phyloP scores from a whole-genome alignment of 202 grass and related monocot species.

The Digitaria exilis region DNA sequence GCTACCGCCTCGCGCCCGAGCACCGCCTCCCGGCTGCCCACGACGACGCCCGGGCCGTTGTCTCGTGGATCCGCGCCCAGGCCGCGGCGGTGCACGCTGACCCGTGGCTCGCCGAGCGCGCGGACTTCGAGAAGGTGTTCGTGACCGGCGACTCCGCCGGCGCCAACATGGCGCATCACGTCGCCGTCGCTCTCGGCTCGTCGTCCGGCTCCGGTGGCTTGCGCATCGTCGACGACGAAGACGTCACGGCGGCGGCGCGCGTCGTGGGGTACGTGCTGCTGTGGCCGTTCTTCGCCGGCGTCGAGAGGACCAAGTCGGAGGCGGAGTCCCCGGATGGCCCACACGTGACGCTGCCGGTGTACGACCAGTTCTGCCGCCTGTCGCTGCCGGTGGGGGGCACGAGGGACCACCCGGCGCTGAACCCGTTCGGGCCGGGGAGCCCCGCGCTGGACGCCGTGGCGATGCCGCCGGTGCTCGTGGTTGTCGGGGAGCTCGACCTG shows the following conservation, averaged over 20 bases:
- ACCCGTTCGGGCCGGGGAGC: conserved; percentile 55
- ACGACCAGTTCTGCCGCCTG: conserved; percentile 41
- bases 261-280: conserved; percentile 46
- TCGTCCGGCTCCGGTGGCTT: no score
- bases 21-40: conserved; percentile 61
- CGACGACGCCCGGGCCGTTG: conserved; percentile 49
- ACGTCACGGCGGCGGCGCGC: no score
- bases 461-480: conserved; percentile 39
- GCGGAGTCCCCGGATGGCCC: conserved; percentile 42
- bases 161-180: conserved; percentile 62
- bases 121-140: conserved; percentile 60
- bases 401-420: conserved; percentile 53
- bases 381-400: conserved; percentile 44
- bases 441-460: conserved; percentile 19
- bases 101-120: conserved; percentile 50
- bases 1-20: conserved; percentile 78
- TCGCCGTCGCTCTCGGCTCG: conserved; percentile 40
- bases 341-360: conserved; percentile 28
- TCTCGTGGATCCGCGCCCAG: conserved; percentile 46
- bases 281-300: conserved; percentile 46
- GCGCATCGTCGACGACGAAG: no score
- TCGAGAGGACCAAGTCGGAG: conserved; percentile 46
- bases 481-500: conserved; percentile 48
- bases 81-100: no score
- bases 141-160: conserved; percentile 67